These are phyloP conservation scores for Acanthamoeba rhysodes DNA, from an alignment of 208 protist species.

Conservation along the genomic window DNA sequence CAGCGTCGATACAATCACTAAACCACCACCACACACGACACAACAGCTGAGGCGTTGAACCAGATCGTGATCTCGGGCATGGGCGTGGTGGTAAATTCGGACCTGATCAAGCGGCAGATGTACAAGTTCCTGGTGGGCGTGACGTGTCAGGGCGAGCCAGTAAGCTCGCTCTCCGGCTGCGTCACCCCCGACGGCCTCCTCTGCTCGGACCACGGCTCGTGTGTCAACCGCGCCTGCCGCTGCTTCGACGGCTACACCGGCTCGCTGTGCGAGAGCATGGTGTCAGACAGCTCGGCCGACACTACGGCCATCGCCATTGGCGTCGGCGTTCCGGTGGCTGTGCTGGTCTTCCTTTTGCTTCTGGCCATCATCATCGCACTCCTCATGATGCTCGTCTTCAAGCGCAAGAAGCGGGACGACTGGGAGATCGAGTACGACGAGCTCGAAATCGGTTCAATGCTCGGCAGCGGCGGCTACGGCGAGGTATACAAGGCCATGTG, in stretches of 20 bases:
- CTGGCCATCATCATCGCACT: constrained; percentile 16
- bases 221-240: not conserved
- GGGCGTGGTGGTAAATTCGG: constrained; percentile 8
- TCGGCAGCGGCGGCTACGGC: constrained; percentile 27
- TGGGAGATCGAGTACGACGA: constrained; percentile 27
- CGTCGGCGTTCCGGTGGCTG: not conserved
- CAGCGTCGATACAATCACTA: too few relatives aligned
- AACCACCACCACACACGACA: not conserved
- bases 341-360: constrained; percentile 16
- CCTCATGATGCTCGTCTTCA: constrained; percentile 13
- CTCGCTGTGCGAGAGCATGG: not conserved
- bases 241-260: constrained; percentile 28
- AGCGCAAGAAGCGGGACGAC: constrained; percentile 1
- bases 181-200: not conserved
- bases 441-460: not conserved
- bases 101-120: not conserved
- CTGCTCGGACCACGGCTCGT: constrained; percentile 42
- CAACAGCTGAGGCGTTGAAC: constrained; percentile 20
- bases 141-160: not conserved
- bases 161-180: constrained; percentile 6
- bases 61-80: constrained; percentile 45
- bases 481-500: constrained; percentile 56
- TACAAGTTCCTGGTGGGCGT: constrained; percentile 25
- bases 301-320: not conserved
- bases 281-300: not conserved